Conservation (phyloP, 1,139 yeast species). For the Pichia sp. region DNA sequence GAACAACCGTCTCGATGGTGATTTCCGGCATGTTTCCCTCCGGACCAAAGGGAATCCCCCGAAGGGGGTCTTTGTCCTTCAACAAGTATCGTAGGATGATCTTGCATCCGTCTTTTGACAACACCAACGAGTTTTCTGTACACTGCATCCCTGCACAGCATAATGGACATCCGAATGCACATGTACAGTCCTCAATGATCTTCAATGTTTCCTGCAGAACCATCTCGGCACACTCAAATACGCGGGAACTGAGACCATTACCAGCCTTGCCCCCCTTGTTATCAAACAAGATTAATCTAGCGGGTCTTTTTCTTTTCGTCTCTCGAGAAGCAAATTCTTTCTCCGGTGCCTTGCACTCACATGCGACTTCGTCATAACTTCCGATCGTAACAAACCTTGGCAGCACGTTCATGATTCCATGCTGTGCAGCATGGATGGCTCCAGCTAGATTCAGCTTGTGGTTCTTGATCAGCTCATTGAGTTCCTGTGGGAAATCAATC, state of each 20-base stretch:
- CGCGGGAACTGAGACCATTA: constrained; percentile 72
- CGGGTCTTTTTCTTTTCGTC: constrained; percentile 71
- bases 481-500: constrained; percentile 73
- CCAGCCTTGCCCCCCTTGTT: constrained; percentile 75
- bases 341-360: constrained; percentile 97
- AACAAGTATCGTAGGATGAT: constrained; percentile 43
- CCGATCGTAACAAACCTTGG: constrained; percentile 63
- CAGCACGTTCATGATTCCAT: constrained; percentile 72
- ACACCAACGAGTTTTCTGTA: constrained; percentile 72
- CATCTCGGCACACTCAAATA: constrained; percentile 70
- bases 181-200: constrained; percentile 61
- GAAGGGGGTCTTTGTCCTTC: constrained; percentile 13
- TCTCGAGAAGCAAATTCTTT: constrained; percentile 81
- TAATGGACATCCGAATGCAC: constrained; percentile 85
- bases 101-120: constrained; percentile 85
- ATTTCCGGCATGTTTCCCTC: constrained; percentile 73
- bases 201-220: constrained; percentile 57
- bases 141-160: constrained; percentile 81
- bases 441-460: constrained; percentile 73
- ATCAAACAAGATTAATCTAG: constrained; percentile 79
- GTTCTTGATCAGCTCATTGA: constrained; percentile 52
- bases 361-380: constrained; percentile 64
- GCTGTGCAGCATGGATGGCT: constrained; percentile 94
- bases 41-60: constrained; percentile 67
- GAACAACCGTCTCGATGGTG: constrained; percentile 60